phyloP scores from a whole-genome alignment of 1,284 basidiomycete genomes.

The Cutaneotrichosporon sp. region DNA sequence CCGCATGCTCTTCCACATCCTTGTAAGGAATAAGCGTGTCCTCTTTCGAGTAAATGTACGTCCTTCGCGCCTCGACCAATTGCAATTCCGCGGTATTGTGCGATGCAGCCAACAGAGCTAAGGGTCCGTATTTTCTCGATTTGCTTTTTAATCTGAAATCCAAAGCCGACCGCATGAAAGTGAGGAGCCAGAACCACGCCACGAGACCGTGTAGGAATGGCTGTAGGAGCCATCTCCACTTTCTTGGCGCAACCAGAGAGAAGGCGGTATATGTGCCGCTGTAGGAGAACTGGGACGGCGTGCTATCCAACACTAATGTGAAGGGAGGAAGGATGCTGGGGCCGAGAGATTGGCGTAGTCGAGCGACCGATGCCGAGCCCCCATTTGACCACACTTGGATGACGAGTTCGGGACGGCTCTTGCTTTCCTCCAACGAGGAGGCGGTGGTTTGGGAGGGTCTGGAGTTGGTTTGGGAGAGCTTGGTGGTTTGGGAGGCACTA shows the following conservation, averaged over 20 bases:
- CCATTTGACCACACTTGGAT: slow-evolving; percentile 27
- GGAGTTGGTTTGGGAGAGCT: too few relatives aligned
- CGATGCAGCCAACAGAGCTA: slow-evolving; percentile 5
- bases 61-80: slow-evolving; percentile 14
- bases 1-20: slow-evolving; percentile 23
- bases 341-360: slow-evolving; percentile 7
- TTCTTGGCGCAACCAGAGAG: neutral
- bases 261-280: slow-evolving; percentile 13
- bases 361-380: slow-evolving; percentile 12
- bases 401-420: slow-evolving; percentile 12
- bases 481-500: neutral
- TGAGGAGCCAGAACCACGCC: slow-evolving; percentile 19
- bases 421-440: neutral
- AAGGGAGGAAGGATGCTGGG: slow-evolving; percentile 10
- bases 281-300: slow-evolving; percentile 23
- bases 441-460: neutral
- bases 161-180: neutral
- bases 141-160: neutral
- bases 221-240: slow-evolving; percentile 13
- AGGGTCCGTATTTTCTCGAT: neutral
- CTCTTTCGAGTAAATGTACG: slow-evolving; percentile 22
- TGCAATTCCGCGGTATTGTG: slow-evolving; percentile 6
- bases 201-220: slow-evolving; percentile 16
- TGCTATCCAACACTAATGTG: slow-evolving; percentile 20
- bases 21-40: slow-evolving; percentile 21